Conservation (phyloP, 768 basidiomycete genomes). For the Daedaleopsis sinensis region DNA sequence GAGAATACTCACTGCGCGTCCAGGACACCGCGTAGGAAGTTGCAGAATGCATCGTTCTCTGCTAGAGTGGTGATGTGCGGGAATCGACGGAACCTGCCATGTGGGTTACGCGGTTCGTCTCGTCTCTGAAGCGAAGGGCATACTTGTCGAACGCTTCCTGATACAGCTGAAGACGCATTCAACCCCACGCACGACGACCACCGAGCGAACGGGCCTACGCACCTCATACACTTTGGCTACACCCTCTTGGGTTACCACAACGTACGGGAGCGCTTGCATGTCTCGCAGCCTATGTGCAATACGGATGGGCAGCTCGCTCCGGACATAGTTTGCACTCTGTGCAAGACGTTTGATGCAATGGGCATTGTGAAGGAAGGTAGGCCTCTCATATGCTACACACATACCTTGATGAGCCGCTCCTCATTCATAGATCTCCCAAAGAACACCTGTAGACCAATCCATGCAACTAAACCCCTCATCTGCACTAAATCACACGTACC, state of each 20-base stretch:
- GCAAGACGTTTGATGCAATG: background rate
- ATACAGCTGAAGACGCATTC: slow-evolving; percentile 57
- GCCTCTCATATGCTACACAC: slow-evolving; percentile 15
- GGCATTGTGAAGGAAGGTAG: background rate
- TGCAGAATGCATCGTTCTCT: slow-evolving; percentile 82
- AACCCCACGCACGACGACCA: background rate
- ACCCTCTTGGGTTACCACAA: slow-evolving; percentile 84
- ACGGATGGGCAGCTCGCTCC: slow-evolving; percentile 85
- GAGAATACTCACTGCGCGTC: slow-evolving; percentile 68
- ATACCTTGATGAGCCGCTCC: slow-evolving; percentile 79
- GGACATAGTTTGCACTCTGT: slow-evolving; percentile 89
- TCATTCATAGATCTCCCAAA: slow-evolving; percentile 84
- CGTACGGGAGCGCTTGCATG: slow-evolving; percentile 82
- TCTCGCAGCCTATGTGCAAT: slow-evolving; percentile 88
- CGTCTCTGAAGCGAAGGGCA: slow-evolving; percentile 10
- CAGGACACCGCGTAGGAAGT: slow-evolving; percentile 64
- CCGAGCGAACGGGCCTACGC: slow-evolving; percentile 27
- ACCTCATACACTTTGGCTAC: slow-evolving; percentile 86
- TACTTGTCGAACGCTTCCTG: slow-evolving; percentile 89
- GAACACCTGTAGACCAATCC: slow-evolving; percentile 59
- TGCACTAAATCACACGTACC: slow-evolving; percentile 41
- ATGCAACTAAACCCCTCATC: slow-evolving; percentile 6
- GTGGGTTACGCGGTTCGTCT: slow-evolving; percentile 5
- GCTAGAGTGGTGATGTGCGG: slow-evolving; percentile 70
- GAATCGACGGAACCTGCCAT: slow-evolving; percentile 51